Evolutionary conservation across 768 basidiomycete genomes (phyloP).

Genomic region (Erythrobasidium yunnanense): DNA sequence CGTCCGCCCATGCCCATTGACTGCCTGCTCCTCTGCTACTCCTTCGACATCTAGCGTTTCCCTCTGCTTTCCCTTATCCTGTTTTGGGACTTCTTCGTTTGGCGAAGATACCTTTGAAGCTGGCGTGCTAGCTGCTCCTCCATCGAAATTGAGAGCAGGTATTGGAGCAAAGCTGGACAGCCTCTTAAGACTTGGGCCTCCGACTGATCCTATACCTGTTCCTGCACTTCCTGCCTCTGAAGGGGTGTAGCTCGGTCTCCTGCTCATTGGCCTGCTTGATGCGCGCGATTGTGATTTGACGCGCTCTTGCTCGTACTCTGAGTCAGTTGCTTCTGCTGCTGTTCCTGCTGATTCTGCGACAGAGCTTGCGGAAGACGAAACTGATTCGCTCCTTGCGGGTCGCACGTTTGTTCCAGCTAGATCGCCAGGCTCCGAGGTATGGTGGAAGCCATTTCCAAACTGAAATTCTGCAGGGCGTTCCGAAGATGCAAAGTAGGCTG

Average conservation of each 20-base stretch:
- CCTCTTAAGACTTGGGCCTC: neutral
- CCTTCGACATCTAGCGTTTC: too few species aligned
- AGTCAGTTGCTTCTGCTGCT: conserved; percentile 19
- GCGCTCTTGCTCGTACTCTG: conserved; percentile 12
- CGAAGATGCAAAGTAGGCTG: neutral
- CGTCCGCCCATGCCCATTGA: neutral
- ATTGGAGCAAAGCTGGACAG: conserved; percentile 22
- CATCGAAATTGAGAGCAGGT: too few species aligned
- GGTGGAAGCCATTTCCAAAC: neutral
- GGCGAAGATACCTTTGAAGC: too few species aligned
- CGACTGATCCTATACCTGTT: too few species aligned
- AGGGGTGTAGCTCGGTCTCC: neutral
- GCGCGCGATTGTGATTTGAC: neutral
- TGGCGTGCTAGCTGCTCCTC: too few species aligned
- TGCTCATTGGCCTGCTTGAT: neutral
- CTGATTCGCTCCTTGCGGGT: neutral
- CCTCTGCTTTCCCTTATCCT: too few species aligned
- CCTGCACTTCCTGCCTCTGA: neutral
- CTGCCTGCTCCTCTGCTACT: too few species aligned
- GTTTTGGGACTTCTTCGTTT: too few species aligned
- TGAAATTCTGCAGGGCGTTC: neutral
- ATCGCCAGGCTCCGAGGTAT: neutral
- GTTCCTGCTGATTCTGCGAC: conserved; percentile 16
- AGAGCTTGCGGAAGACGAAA: neutral
- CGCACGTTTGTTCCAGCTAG: neutral